A percentile compares a stretch with the other conserved stretches of the same genome.
These are phyloP conservation scores for Penicillium simplicissimum DNA, from an alignment of 495 filamentous ascomycete genomes.

Conservation along the genomic window DNA sequence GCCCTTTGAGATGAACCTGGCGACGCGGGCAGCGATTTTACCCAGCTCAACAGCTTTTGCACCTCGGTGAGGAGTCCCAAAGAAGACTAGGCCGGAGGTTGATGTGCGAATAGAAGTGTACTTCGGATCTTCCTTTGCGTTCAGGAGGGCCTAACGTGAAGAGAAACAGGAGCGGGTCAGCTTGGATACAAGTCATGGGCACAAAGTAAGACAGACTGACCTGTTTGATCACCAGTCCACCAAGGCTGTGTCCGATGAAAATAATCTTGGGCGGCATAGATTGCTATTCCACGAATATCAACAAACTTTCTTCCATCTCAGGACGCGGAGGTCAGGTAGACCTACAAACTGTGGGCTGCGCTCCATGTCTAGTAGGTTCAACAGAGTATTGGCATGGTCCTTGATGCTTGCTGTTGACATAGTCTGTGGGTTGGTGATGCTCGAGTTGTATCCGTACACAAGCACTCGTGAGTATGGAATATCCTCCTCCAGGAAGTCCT, in stretches of 20 bases:
- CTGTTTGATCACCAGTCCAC: conserved; percentile 48
- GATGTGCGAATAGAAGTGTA: conserved; percentile 40
- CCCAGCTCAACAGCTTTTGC: conserved; percentile 41
- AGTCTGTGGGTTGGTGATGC: conserved; percentile 37
- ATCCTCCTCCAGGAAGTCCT: conserved; percentile 41
- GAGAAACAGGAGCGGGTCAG: background rate
- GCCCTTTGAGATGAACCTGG: conserved; percentile 36
- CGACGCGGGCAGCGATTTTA: conserved; percentile 41
- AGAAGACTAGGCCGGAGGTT: conserved; percentile 48
- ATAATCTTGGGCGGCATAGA: conserved; percentile 38
- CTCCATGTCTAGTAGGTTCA: conserved; percentile 41
- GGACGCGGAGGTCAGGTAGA: too few relatives aligned
- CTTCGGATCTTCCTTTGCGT: conserved; percentile 44
- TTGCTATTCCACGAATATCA: conserved; percentile 1
- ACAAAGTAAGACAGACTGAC: conserved; percentile 20
- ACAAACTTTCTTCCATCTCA: too few relatives aligned
- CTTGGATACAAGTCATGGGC: background rate
- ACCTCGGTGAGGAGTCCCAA: conserved; percentile 48
- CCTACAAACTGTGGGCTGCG: conserved; percentile 29
- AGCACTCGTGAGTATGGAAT: conserved; percentile 43
- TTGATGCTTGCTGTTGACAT: conserved; percentile 43
- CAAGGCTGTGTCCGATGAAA: conserved; percentile 50
- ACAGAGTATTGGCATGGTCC: conserved; percentile 40
- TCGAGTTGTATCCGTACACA: conserved; percentile 48
- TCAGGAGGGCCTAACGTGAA: conserved; percentile 36